These are phyloP conservation scores for Trypanosomatidae sp. DNA, from an alignment of 208 protist genomes.

Conservation along the genomic window DNA sequence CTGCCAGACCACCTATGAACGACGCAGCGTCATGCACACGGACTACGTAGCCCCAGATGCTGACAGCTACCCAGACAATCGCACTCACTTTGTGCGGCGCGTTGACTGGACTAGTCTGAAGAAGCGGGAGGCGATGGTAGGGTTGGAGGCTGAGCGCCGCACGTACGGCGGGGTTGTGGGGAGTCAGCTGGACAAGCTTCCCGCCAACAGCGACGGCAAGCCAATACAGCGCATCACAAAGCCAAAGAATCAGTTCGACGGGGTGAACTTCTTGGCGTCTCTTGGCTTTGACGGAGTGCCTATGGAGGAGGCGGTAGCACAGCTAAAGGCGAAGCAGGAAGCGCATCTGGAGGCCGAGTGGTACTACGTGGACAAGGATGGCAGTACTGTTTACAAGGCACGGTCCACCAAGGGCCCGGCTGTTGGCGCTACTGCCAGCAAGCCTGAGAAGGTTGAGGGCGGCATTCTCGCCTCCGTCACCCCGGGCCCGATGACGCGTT, in stretches of 20 bases:
- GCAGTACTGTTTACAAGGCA: slow-evolving; percentile 80
- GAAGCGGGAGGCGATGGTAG: slow-evolving; percentile 34
- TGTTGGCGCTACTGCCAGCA: background rate
- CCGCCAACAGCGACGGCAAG: slow-evolving; percentile 8
- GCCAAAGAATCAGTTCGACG: slow-evolving; percentile 89
- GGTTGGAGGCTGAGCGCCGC: slow-evolving; percentile 27
- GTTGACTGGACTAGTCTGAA: slow-evolving; percentile 74
- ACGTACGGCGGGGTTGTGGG: background rate
- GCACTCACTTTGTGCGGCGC: slow-evolving; percentile 60
- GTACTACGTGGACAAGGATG: slow-evolving; percentile 76
- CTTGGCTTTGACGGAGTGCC: slow-evolving; percentile 57
- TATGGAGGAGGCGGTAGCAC: slow-evolving; percentile 50
- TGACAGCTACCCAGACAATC: slow-evolving; percentile 51
- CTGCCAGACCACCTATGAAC: slow-evolving; percentile 52
- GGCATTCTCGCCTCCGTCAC: slow-evolving; percentile 34
- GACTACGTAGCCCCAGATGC: slow-evolving; percentile 66
- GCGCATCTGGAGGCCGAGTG: slow-evolving; percentile 37
- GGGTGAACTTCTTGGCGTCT: slow-evolving; percentile 49
- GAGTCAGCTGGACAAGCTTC: slow-evolving; percentile 19
- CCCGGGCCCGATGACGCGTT: slow-evolving; percentile 53
- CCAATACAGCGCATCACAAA: slow-evolving; percentile 50
- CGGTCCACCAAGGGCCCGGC: slow-evolving; percentile 24
- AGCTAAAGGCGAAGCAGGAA: slow-evolving; percentile 53
- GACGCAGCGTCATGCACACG: slow-evolving; percentile 51
- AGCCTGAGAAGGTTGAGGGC: slow-evolving; percentile 15